Base-by-base conservation (phyloP, 2,329 filamentous ascomycete genomes). In the Coleophoma cylindrospora region DNA sequence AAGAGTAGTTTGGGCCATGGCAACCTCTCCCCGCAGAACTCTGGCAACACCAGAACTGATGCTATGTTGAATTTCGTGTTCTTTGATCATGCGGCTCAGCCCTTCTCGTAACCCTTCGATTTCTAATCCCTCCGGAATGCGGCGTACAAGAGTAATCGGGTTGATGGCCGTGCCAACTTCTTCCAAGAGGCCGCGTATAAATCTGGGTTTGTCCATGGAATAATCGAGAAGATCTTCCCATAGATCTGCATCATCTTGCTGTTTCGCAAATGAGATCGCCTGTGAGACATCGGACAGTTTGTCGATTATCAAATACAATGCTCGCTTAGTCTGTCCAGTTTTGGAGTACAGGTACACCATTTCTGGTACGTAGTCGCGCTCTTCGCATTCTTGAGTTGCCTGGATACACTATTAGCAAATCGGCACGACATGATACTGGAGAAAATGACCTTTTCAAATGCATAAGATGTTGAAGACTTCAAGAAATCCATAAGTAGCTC, bases 171-270 rank as follows among this genome's bases (percentile, higher is more conserved):
- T 97, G 34, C 94, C 94, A 1, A 96, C 92, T 70, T 97, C 90
- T 62, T 96, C 90, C 0, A 99, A 80, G 3, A 99, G 74, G 0
- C 89, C 91, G 12, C 89, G 86, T 58, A 99, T 97, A 70, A 99
- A 99, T 38, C 83, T 83, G 1, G 94, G 94, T 64, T 96, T 96
- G 70, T 96, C 91, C 94, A 99, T 97, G 53, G 88, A 92, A 68
- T 97, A 97, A 59, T 92, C 84, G 6, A 99, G 80, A 8, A 99
- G 76, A 62, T 97, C 91, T 56, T 96, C 88, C 94, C 94, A 99
- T 0, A 99, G 77, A 59, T 96, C 91, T 0, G 86, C 84, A 61
- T 96, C 91, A 55, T 94, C 85, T 64, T 97, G 91, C 54, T 91
- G 86, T 67, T 96, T 96, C 48, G 91, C 91, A 62, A 99, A 99